Evolutionary conservation across 2,329 filamentous ascomycete species (phyloP).

Genomic region (Diaporthe vexans): DNA sequence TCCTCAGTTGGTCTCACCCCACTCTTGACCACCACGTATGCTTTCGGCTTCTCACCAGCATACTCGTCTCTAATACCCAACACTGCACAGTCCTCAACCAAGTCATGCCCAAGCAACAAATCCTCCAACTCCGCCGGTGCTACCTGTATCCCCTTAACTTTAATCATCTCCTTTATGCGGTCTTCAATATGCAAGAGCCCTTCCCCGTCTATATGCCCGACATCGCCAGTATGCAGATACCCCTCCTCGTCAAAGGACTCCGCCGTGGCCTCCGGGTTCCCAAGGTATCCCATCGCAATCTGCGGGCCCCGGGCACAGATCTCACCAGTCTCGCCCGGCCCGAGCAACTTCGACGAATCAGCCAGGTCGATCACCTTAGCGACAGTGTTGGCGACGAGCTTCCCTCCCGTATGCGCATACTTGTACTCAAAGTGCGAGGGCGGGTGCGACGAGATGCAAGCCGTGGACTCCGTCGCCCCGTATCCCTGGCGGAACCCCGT

Average conservation of each 20-base stretch:
- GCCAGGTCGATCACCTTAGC: conserved; percentile 68
- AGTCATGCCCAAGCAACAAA: conserved; percentile 48
- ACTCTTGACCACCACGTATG: conserved; percentile 68
- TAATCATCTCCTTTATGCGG: conserved; percentile 72
- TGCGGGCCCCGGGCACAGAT: conserved; percentile 59
- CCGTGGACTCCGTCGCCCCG: conserved; percentile 77
- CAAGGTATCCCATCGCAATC: conserved; percentile 64
- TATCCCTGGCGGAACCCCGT: conserved; percentile 76
- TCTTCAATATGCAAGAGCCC: conserved; percentile 71
- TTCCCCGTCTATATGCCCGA: conserved; percentile 67
- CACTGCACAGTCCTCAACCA: conserved; percentile 72
- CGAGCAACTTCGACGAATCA: conserved; percentile 43
- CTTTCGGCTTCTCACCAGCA: conserved; percentile 70
- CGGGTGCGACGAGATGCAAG: conserved; percentile 73
- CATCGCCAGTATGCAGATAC: conserved; percentile 71
- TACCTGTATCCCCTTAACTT: conserved; percentile 51
- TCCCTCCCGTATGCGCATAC: conserved; percentile 69
- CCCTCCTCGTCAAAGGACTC: conserved; percentile 68
- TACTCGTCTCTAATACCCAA: conserved; percentile 66
- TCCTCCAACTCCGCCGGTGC: conserved; percentile 51
- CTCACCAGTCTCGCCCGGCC: conserved; percentile 65
- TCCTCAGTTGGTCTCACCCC: conserved; percentile 42
- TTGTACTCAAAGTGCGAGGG: conserved; percentile 68
- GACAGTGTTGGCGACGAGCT: conserved; percentile 69
- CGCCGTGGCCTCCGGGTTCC: conserved; percentile 58